A percentile compares a stretch with the other conserved stretches of the same genome.
Conservation (phyloP, 768 basidiomycete genomes). For the Boletus barrowsii region DNA sequence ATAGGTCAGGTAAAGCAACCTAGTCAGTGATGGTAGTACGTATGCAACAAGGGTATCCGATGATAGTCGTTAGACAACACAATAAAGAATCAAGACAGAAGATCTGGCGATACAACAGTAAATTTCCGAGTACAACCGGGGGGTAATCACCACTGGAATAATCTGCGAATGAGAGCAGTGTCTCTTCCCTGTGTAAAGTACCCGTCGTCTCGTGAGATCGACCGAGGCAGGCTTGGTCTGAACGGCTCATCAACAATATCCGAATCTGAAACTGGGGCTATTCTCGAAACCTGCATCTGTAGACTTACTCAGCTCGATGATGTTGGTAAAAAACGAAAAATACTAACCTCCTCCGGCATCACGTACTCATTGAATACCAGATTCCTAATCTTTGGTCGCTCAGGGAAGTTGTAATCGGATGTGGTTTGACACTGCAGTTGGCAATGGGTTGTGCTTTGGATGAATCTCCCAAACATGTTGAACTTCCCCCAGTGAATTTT, state of each 20-base stretch:
- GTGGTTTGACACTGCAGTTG: conserved; percentile 67
- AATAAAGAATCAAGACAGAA: conserved; percentile 27
- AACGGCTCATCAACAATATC: conserved; percentile 43
- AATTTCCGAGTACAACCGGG: conserved; percentile 20
- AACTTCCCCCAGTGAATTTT: conserved; percentile 97
- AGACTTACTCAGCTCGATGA: conserved; percentile 1
- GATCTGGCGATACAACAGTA: conserved; percentile 28
- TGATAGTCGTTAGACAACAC: conserved; percentile 26
- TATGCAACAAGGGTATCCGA: conserved; percentile 37
- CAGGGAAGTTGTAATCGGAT: conserved; percentile 61
- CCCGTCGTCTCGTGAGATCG: conserved; percentile 31
- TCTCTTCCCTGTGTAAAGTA: conserved; percentile 37
- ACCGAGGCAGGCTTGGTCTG: conserved; percentile 30
- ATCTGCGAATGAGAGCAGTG: conserved; percentile 45
- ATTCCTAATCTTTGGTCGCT: conserved; percentile 50
- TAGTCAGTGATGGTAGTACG: conserved; percentile 32
- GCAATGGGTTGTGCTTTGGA: conserved; percentile 72
- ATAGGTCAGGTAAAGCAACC: conserved; percentile 23
- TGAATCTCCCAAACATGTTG: conserved; percentile 86
- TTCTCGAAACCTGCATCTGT: conserved; percentile 67
- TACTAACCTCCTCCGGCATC: conserved; percentile 68
- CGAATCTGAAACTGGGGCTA: conserved; percentile 47
- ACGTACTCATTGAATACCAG: conserved; percentile 54
- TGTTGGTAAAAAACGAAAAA: neutral
- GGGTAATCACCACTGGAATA: conserved; percentile 43